Evolutionary conservation across 2,329 filamentous ascomycete species (phyloP).

Genomic region (Setomelanomma holmii): DNA sequence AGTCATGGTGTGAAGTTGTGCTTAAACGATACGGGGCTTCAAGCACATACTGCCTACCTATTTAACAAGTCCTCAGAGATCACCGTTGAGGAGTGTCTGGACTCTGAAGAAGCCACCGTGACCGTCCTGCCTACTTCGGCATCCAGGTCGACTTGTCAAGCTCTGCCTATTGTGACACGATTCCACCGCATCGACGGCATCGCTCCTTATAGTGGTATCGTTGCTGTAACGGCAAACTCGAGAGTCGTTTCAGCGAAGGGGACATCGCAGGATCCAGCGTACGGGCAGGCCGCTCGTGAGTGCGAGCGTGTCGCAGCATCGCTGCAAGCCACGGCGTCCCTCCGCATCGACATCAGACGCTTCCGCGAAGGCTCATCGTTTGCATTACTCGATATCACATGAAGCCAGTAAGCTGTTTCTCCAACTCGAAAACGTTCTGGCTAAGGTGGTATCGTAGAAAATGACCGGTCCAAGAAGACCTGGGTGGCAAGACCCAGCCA

Average conservation of each 20-base stretch:
- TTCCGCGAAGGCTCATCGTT: constrained; percentile 40
- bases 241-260: constrained; percentile 45
- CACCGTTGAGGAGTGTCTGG: constrained; percentile 59
- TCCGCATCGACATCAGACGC: constrained; percentile 57
- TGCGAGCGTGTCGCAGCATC: constrained; percentile 52
- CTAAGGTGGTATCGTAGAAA: constrained; percentile 40
- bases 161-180: constrained; percentile 54
- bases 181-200: constrained; percentile 59
- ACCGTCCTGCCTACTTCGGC: constrained; percentile 59
- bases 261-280: constrained; percentile 40
- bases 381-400: constrained; percentile 60
- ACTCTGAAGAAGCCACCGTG: constrained; percentile 59
- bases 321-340: constrained; percentile 53
- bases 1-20: constrained; percentile 61
- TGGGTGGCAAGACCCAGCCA: constrained; percentile 57
- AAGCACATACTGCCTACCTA: constrained; percentile 44
- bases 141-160: constrained; percentile 47
- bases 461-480: constrained; percentile 59
- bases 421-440: background rate
- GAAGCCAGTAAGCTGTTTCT: constrained; percentile 53
- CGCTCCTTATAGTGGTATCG: constrained; percentile 58
- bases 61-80: constrained; percentile 48
- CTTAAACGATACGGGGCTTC: constrained; percentile 35
- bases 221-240: constrained; percentile 59
- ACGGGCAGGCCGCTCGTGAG: constrained; percentile 44